These are phyloP conservation scores for Dictyostelium discoideum DNA, from an alignment of 78 protist genomes.

Conservation along the genomic window DNA sequence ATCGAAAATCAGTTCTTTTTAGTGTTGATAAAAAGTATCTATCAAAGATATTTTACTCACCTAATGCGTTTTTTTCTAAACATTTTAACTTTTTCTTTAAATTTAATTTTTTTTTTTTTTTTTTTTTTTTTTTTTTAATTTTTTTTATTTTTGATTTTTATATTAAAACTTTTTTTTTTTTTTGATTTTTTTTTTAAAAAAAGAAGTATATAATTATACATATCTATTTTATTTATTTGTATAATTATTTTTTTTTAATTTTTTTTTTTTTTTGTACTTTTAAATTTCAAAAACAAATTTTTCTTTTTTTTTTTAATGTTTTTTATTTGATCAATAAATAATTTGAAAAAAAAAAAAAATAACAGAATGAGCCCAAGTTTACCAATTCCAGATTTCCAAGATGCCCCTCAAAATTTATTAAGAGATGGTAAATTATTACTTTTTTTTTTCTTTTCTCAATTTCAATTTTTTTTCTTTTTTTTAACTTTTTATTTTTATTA, in stretches of 20 bases:
- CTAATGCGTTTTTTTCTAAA: too few species aligned
- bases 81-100: neutral
- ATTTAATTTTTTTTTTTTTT: neutral
- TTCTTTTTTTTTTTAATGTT: neutral
- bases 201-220: too few species aligned
- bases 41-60: too few species aligned
- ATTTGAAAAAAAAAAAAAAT: neutral
- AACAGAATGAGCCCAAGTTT: slow-evolving; percentile 59
- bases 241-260: too few species aligned
- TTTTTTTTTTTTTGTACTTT: too few species aligned
- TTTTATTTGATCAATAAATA: neutral
- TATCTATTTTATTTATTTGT: neutral
- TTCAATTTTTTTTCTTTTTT: neutral
- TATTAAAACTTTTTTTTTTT: too few species aligned
- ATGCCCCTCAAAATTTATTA: slow-evolving; percentile 19
- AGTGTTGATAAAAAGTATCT: too few species aligned
- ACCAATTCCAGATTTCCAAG: slow-evolving; percentile 60
- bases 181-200: too few species aligned
- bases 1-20: too few species aligned
- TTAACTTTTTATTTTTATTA: neutral
- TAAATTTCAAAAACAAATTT: too few species aligned
- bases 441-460: neutral
- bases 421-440: slow-evolving; percentile 40
- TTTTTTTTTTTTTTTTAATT: too few species aligned
- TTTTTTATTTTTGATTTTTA: too few species aligned